Evolutionary conservation across 2,329 filamentous ascomycete genomes (phyloP).

Genomic region (Fusarium coffeatum): DNA sequence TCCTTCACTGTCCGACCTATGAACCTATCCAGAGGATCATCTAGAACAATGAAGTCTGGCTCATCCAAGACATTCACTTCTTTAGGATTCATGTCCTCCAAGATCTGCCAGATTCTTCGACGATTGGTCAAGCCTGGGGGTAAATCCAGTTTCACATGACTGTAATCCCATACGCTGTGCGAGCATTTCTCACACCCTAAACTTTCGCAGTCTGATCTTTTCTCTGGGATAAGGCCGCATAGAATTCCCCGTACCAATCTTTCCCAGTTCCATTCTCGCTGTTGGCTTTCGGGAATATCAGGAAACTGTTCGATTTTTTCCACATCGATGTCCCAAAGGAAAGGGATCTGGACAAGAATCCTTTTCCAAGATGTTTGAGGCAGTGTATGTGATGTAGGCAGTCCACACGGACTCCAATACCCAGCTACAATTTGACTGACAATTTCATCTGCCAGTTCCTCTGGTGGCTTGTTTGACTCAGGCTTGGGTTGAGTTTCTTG

Average conservation of each 20-base stretch:
- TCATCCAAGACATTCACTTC: not conserved
- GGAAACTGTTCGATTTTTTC: not conserved
- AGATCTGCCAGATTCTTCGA: not conserved
- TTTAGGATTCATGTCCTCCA: not conserved
- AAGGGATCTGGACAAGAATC: not conserved
- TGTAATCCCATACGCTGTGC: not conserved
- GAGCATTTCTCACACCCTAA: no score
- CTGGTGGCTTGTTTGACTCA: not conserved
- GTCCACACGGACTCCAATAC: fast-evolving
- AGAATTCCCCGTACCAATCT: not conserved
- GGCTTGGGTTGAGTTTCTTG: no score
- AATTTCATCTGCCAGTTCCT: not conserved
- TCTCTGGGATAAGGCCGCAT: not conserved
- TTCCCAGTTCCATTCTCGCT: not conserved
- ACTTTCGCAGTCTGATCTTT: not conserved
- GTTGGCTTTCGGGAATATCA: not conserved
- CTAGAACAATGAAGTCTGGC: not conserved
- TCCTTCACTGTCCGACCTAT: not conserved
- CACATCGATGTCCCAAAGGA: not conserved
- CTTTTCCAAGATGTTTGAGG: not conserved
- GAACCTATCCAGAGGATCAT: not conserved
- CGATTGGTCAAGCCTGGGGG: not conserved
- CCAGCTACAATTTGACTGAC: not conserved
- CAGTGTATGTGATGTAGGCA: not conserved
- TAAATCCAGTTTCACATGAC: not conserved